Evolutionary conservation across 345 rosid species (phyloP), one percentile per base, ranked within the genome.

Genomic region (Lumnitzera racemosa): DNA sequence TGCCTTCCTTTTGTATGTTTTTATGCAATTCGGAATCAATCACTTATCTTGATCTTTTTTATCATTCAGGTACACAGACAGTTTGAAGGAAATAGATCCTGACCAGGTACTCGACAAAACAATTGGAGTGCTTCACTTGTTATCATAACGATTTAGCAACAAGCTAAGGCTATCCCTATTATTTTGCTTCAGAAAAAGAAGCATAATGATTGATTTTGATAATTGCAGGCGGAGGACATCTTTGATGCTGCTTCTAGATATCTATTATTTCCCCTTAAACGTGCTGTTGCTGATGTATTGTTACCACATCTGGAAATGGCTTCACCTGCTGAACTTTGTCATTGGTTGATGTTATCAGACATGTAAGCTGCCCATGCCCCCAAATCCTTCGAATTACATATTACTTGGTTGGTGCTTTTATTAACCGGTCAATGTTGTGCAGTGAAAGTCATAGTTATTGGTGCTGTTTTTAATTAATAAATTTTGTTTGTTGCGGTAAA

Each of bases 221-320:
- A 47, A 61, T 81, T 51, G 25, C 81, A 89, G 97, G 97, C 87
- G 27, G 99, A 87, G 70, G 97, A 86, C 70, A 84, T 90, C 74
- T 90, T 94, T 78, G 99, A 94, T 79, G 95, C 90, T 68, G 91
- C 97, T 67, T 90, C 99, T 57, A 85, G 99, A 65, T 94, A 94
- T 73, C 74, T 94, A 51, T 66, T 94, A 59, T 88, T 94, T 79
- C 95, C 99, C 67, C 84, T 94, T 43, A 94, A 88, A 81, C 95
- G 99, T 69, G 89, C 95, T 51, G 97, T 94, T 48, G 99, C 95
- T 71, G 99, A 94, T 59, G 95, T 74, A 46, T 69, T 94, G 66
- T 67, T 90, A 68, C 99, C 86, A 13, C 85, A 80, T 61, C 79
- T 94, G 61, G 95, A 94, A 81, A 74, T 70, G 72, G 89, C 75